These are phyloP conservation scores for Russula abietina DNA, from an alignment of 768 basidiomycete genomes.

Conservation along the genomic window DNA sequence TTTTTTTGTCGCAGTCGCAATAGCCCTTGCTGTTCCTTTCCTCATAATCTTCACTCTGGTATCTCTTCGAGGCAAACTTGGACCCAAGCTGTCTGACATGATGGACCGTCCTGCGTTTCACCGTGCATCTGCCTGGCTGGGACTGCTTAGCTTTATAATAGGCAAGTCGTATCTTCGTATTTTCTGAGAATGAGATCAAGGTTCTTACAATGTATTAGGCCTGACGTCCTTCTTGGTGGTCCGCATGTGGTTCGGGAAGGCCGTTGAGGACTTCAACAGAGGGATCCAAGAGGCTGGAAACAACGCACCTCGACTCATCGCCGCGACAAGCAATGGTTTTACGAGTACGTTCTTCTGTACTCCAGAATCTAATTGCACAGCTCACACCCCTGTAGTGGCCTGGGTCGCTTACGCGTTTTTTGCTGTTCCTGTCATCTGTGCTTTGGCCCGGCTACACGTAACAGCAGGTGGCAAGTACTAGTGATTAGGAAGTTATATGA, in stretches of 20 bases:
- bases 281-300: conserved; percentile 48
- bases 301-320: conserved; percentile 54
- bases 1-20: conserved; percentile 54
- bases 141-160: conserved; percentile 68
- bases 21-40: conserved; percentile 54
- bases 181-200: neutral
- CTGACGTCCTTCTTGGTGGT: conserved; percentile 63
- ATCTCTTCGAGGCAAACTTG: conserved; percentile 60
- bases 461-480: conserved; percentile 37
- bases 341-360: conserved; percentile 47
- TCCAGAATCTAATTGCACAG: neutral
- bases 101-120: conserved; percentile 57
- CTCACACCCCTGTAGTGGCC: conserved; percentile 46
- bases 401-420: conserved; percentile 77
- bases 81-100: conserved; percentile 41
- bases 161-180: conserved; percentile 37
- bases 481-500: conserved; percentile 20
- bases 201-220: conserved; percentile 36
- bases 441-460: conserved; percentile 63
- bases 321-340: conserved; percentile 63
- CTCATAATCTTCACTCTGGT: conserved; percentile 60
- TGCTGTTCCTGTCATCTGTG: conserved; percentile 60
- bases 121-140: conserved; percentile 62
- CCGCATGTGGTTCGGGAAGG: conserved; percentile 78
- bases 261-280: conserved; percentile 69